Conservation (phyloP, 2,329 filamentous ascomycete species). For the Aspergillus piperis region DNA sequence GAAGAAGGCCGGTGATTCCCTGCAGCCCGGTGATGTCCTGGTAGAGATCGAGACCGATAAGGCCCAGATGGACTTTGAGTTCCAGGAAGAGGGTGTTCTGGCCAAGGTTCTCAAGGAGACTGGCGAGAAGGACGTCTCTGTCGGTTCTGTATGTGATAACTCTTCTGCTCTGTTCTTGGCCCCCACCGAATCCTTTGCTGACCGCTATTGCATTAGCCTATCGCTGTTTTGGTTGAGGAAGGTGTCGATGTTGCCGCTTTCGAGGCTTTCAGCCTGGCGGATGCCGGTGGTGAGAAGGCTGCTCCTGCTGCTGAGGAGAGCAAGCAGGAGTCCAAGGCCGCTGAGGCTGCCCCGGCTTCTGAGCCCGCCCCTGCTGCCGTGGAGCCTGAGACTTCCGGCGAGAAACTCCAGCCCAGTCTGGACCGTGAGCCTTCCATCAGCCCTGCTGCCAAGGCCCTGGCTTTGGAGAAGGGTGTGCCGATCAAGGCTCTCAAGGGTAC, state of each 20-base stretch:
- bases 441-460: constrained; percentile 75
- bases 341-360: constrained; percentile 61
- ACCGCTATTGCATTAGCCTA: constrained; percentile 65
- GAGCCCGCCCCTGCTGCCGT: constrained; percentile 51
- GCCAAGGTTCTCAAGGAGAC: constrained; percentile 92
- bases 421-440: constrained; percentile 76
- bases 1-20: constrained; percentile 88
- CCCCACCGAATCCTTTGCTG: constrained; percentile 16
- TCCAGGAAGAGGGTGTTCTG: constrained; percentile 94
- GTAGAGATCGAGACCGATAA: constrained; percentile 99
- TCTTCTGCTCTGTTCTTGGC: neutral
- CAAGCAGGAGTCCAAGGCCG: constrained; percentile 55
- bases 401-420: constrained; percentile 78
- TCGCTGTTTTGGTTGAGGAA: constrained; percentile 92
- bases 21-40: constrained; percentile 89
- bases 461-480: constrained; percentile 79
- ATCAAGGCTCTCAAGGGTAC: constrained; percentile 81
- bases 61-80: constrained; percentile 99
- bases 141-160: constrained; percentile 78
- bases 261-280: constrained; percentile 81
- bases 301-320: constrained; percentile 64
- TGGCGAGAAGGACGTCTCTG: constrained; percentile 89
- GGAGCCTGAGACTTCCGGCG: constrained; percentile 72
- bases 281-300: constrained; percentile 82
- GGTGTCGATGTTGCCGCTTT: constrained; percentile 84